Evolutionary conservation across 768 basidiomycete genomes (phyloP).

Genomic region (Tricholoma flavovirens): DNA sequence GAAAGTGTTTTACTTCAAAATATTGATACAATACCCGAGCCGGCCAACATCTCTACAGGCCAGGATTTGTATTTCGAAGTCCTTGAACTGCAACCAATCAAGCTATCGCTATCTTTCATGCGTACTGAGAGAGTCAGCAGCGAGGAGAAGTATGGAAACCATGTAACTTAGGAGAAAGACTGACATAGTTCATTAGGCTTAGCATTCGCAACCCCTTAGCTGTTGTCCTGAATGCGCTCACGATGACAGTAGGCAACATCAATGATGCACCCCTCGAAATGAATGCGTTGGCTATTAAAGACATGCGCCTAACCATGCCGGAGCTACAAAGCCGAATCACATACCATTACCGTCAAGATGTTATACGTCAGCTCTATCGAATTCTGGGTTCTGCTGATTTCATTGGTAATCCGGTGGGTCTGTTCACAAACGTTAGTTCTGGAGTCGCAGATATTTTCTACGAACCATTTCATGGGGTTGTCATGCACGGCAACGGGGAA

Average conservation of each 20-base stretch:
- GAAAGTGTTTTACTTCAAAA: constrained; percentile 68
- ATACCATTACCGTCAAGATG: constrained; percentile 91
- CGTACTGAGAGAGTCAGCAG: constrained; percentile 90
- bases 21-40: constrained; percentile 64
- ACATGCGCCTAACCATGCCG: constrained; percentile 82
- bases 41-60: constrained; percentile 57
- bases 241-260: constrained; percentile 96
- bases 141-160: constrained; percentile 74
- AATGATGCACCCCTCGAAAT: constrained; percentile 93
- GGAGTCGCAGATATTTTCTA: constrained; percentile 99
- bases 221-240: constrained; percentile 88
- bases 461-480: constrained; percentile 94
- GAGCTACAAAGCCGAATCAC: constrained; percentile 80
- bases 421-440: constrained; percentile 97
- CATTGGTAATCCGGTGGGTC: constrained; percentile 90
- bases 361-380: constrained; percentile 90
- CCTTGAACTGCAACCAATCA: constrained; percentile 90
- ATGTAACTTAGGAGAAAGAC: neutral
- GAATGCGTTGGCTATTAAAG: constrained; percentile 91
- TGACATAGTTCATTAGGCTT: constrained; percentile 38
- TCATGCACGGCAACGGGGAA: constrained; percentile 94
- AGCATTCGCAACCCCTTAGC: constrained; percentile 87
- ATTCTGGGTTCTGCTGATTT: constrained; percentile 98
- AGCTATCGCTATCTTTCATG: constrained; percentile 93
- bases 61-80: constrained; percentile 93